Conservation (phyloP, 768 basidiomycete species). For the Lactarius tabidus region DNA sequence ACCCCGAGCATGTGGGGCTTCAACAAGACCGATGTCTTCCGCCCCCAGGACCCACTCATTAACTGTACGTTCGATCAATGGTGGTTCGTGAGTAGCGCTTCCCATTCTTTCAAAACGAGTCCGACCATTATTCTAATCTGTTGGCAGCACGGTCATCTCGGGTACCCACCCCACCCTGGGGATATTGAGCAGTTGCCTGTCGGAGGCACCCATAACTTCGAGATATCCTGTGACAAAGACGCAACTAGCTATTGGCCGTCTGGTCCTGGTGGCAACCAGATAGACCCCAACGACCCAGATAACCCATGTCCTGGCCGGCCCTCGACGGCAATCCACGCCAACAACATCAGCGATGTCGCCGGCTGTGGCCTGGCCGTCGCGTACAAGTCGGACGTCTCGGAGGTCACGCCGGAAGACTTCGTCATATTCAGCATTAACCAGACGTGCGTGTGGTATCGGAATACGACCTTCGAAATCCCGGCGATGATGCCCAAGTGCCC, state of each 20-base stretch:
- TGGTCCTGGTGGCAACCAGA: constrained; percentile 29
- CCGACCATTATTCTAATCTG: background rate
- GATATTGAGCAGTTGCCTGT: constrained; percentile 36
- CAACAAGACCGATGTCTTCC: constrained; percentile 35
- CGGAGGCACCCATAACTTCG: constrained; percentile 25
- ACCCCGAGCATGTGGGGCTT: constrained; percentile 39
- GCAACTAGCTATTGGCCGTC: constrained; percentile 29
- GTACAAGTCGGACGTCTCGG: constrained; percentile 38
- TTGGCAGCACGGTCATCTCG: constrained; percentile 32
- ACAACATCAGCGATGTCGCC: constrained; percentile 31
- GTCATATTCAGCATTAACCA: constrained; percentile 42
- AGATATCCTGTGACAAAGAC: constrained; percentile 36
- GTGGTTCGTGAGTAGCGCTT: constrained; percentile 36
- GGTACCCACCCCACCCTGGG: constrained; percentile 31
- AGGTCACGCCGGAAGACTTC: constrained; percentile 41
- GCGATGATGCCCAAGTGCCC: constrained; percentile 42
- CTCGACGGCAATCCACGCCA: constrained; percentile 32
- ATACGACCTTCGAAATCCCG: constrained; percentile 42
- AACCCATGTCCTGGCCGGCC: constrained; percentile 28
- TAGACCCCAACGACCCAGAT: constrained; percentile 23
- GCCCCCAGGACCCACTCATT: constrained; percentile 37
- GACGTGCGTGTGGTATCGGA: constrained; percentile 40
- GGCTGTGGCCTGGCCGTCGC: constrained; percentile 43
- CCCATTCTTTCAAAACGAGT: background rate
- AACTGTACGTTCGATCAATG: constrained; percentile 31